phyloP scores from a whole-genome alignment of 2,329 filamentous ascomycete species.

The Diaporthe sp. region DNA sequence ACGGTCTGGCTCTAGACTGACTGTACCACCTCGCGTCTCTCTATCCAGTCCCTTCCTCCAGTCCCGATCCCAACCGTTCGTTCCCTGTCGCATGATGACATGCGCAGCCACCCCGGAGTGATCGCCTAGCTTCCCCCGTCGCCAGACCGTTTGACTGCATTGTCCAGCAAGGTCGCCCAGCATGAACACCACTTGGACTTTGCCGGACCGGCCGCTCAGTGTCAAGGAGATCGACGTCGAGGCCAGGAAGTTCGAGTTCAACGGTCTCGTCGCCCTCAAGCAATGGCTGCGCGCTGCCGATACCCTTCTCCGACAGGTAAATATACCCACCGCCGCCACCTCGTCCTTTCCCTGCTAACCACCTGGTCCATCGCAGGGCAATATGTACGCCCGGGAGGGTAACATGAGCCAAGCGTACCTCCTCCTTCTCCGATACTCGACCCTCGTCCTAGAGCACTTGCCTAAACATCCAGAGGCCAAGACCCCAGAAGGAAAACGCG shows the following conservation, averaged over 20 bases:
- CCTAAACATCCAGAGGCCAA: conserved; percentile 82
- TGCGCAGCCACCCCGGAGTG: conserved; percentile 7
- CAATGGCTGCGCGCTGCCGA: conserved; percentile 87
- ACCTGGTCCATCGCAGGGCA: conserved; percentile 68
- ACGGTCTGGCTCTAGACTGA: conserved; percentile 11
- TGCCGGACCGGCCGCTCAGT: conserved; percentile 71
- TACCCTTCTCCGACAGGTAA: conserved; percentile 84
- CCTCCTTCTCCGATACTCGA: conserved; percentile 89
- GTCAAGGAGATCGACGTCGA: conserved; percentile 82
- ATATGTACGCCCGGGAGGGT: conserved; percentile 86
- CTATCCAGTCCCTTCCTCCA: not conserved
- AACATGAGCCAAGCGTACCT: conserved; percentile 92
- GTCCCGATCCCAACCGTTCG: not conserved
- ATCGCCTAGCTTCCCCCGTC: conserved; percentile 1
- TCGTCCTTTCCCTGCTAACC: not conserved
- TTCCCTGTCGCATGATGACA: conserved; percentile 12
- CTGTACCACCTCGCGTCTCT: not conserved
- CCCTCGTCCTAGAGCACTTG: conserved; percentile 84
- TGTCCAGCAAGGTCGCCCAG: conserved; percentile 35
- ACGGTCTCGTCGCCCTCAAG: conserved; percentile 79
- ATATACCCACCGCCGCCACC: not conserved
- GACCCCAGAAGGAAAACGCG: conserved; percentile 73
- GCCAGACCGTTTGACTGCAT: conserved; percentile 2
- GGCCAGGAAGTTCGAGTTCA: conserved; percentile 86
- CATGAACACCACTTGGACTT: conserved; percentile 49